Evolutionary conservation across 352 stramenopile genomes (phyloP).

Genomic region (Pythium rhizo-oryzae): DNA sequence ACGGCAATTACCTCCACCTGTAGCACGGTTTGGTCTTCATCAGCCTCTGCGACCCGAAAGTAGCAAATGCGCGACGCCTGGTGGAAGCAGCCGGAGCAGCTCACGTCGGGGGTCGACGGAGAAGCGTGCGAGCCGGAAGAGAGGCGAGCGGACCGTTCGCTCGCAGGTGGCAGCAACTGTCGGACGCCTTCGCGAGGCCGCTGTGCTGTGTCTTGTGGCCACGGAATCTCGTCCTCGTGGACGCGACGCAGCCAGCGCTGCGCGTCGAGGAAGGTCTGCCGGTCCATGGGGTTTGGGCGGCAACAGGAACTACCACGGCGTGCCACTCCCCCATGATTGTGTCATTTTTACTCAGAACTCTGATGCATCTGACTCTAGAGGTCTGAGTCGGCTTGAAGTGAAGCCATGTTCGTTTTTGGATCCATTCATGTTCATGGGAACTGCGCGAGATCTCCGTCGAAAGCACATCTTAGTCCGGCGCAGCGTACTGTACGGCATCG

Average conservation of each 20-base stretch:
- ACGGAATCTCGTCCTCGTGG: constrained; percentile 8
- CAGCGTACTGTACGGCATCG: neutral
- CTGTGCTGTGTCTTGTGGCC: neutral
- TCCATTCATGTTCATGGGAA: no score
- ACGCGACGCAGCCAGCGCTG: constrained; percentile 37
- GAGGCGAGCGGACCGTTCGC: neutral
- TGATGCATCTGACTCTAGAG: neutral
- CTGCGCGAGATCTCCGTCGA: constrained; percentile 1
- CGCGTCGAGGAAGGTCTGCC: constrained; percentile 33
- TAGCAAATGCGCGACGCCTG: constrained; percentile 37
- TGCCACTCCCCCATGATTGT: neutral
- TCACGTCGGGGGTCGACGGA: neutral
- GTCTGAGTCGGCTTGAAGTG: neutral
- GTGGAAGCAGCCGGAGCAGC: constrained; percentile 45
- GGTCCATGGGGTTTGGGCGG: constrained; percentile 25
- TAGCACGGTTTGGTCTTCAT: constrained; percentile 41
- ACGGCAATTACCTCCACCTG: constrained; percentile 30
- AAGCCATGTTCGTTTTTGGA: constrained; percentile 8
- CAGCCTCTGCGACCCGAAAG: constrained; percentile 23
- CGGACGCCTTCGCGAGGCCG: neutral
- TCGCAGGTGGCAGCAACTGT: constrained; percentile 1
- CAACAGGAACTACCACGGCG: neutral
- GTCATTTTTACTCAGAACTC: neutral
- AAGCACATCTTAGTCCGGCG: neutral
- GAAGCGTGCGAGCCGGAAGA: neutral